Percentiles rank a stretch among this genome's conserved stretches.
These are phyloP conservation scores for Iris macrosiphon DNA, from an alignment of 106 monocot species.

Conservation along the genomic window DNA sequence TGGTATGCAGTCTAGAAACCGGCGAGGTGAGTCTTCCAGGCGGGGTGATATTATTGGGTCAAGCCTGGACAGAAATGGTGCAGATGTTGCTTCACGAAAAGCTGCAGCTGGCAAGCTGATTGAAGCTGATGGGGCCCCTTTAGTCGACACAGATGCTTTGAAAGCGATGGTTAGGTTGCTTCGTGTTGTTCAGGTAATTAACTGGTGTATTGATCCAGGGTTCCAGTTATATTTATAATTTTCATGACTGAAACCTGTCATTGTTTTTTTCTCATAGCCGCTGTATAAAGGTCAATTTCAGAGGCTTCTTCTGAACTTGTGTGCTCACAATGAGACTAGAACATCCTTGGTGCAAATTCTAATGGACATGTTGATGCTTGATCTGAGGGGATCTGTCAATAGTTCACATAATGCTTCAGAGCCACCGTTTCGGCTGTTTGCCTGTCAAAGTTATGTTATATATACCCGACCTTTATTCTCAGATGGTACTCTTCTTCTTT, in stretches of 20 bases:
- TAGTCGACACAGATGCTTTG: slow-evolving; percentile 68
- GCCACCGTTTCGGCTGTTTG: slow-evolving; percentile 79
- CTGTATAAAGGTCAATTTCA: slow-evolving; percentile 86
- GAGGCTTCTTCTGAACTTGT: slow-evolving; percentile 81
- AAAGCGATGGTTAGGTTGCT: slow-evolving; percentile 89
- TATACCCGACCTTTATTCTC: slow-evolving; percentile 94
- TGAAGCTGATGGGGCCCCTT: slow-evolving; percentile 77
- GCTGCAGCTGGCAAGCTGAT: slow-evolving; percentile 52
- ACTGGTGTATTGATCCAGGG: not conserved
- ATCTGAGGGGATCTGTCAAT: slow-evolving; percentile 35
- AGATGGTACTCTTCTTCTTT: slow-evolving; percentile 53
- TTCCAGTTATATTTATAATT: not conserved
- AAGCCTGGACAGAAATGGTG: slow-evolving; percentile 40
- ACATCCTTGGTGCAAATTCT: slow-evolving; percentile 66
- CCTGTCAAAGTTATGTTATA: slow-evolving; percentile 67
- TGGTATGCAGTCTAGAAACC: slow-evolving; percentile 80
- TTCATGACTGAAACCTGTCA: not conserved
- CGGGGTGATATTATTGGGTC: slow-evolving; percentile 54
- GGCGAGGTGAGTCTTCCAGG: slow-evolving; percentile 79
- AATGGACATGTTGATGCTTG: slow-evolving; percentile 95
- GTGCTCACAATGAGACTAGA: slow-evolving; percentile 80
- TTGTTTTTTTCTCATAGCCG: slow-evolving; percentile 42
- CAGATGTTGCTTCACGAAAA: slow-evolving; percentile 39
- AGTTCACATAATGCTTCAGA: slow-evolving; percentile 31
- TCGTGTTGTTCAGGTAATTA: slow-evolving; percentile 87